phyloP scores from a whole-genome alignment of 257 asterid species.

The Fraxinus quadrangulata region DNA sequence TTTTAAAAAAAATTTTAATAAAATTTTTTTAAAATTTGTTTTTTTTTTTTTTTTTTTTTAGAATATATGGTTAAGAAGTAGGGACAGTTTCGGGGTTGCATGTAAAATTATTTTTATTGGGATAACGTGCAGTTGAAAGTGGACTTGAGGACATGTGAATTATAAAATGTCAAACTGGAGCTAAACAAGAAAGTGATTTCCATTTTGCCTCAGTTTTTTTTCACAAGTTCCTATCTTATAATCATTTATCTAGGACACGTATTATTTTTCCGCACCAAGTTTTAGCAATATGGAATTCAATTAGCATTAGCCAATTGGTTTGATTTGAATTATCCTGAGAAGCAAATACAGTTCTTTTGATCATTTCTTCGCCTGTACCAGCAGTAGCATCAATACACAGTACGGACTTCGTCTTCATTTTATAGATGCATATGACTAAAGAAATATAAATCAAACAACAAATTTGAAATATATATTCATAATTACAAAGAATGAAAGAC shows the following conservation, averaged over 20 bases:
- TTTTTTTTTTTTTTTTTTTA: too few relatives aligned
- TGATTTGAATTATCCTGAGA: background rate
- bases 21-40: too few relatives aligned
- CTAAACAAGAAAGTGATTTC: background rate
- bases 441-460: background rate
- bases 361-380: background rate
- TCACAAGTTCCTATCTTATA: background rate
- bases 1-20: too few relatives aligned
- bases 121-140: too few relatives aligned
- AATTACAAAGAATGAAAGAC: conserved; percentile 9
- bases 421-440: too few relatives aligned
- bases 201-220: too few relatives aligned
- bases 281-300: too few relatives aligned
- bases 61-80: too few relatives aligned
- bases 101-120: too few relatives aligned
- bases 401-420: too few relatives aligned
- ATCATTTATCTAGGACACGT: background rate
- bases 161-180: background rate
- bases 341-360: background rate
- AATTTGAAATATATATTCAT: conserved; percentile 16
- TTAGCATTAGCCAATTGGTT: background rate
- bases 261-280: background rate
- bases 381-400: background rate
- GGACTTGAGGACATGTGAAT: too few relatives aligned
- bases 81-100: too few relatives aligned